Base-by-base conservation (phyloP, 2,329 filamentous ascomycete species). In the Pezicula rhizophila region DNA sequence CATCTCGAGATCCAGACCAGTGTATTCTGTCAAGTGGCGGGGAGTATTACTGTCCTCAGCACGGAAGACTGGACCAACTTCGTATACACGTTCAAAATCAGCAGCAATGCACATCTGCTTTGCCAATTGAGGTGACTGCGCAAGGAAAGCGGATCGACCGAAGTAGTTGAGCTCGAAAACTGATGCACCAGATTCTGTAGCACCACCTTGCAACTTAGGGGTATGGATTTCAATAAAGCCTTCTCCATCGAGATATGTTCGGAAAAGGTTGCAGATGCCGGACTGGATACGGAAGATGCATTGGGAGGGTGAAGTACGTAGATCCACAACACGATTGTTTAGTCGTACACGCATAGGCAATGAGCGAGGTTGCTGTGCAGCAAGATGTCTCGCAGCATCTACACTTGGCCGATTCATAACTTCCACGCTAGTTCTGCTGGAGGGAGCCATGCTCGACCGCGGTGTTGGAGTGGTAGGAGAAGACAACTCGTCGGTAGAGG, bases 21-120 rank as follows among this genome's bases (percentile, higher is more conserved):
- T 96, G 65, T 95, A 96, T 66, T 96, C 91, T 0, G 91, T 96
- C 74, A 96, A 75, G 66, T 96, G 91, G 34, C 91, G 84, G 62
- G 96, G 91, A 0, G 91, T 96, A 67, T 96, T 96, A 63, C 88
- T 95, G 71, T 96, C 95, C 66, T 96, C 91, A 1, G 91, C 91
- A 57, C 91, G 83, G 76, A 96, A 96, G 6, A 96, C 90, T 2
- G 88, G 84, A 14, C 89, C 89, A 55, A 93, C 84, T 65, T 96
- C 91, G 61, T 92, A 96, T 6, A 96, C 91, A 45, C 84, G 82
- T 49, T 85, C 85, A 64, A 96, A 93, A 64, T 96, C 91, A 25
- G 90, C 85, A 5, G 89, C 88, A 37, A 96, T 89, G 45, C 83
- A 80, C 87, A 95, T 92, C 68, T 96, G 91, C 71, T 96, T 96